Evolutionary conservation across 371 early-diverging fungal genomes (phyloP), one percentile per base, ranked within the genome.

Genomic region (Mortierella sp.): DNA sequence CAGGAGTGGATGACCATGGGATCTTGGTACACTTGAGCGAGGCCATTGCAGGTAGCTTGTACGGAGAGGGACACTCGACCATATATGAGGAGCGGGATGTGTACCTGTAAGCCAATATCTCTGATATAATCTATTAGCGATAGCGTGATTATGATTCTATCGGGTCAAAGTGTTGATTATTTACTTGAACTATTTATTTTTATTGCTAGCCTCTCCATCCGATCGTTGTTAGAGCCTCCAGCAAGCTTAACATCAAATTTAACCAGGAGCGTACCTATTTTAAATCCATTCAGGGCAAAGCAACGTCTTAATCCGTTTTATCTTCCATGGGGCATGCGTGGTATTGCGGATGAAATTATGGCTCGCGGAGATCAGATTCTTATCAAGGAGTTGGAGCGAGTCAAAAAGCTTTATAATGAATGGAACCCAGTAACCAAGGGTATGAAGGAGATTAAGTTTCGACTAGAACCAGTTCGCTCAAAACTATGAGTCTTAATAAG

Each of bases 261-360:
- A 49, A 59, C 62, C 22, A 61, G 75, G 30, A 68, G 75, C 43
- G 75, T 78, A 12, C 77, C 83, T 8, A 57, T 67, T 30, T 22
- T 90, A 54, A 73, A 87, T 9, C 73, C 79, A 0, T 90, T 92
- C 68, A 75, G 83, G 30, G 91, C 90, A 55, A 86, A 87, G 51
- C 70, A 84, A n/a, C 88, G 87, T 30, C 83, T 91, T 37, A 97
- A 97, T 65, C 97, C 96, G 9, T 96, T 91, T 75, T 95, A 90
- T 81, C 83, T 97, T 5, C 97, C 98, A 5, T 97, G 97, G 97
- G 93, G 94, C 8, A 91, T 97, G 91, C 95, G 94, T 11, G 92
- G 92, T 8, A 85, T 97, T 22, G 85, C 90, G 66, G 89, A 89
- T 6, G 95, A 96, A 66, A 85, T 89, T 18, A 70, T 70, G n/a